These are phyloP conservation scores for apple (Malus domestica) DNA, from an alignment of 306 rosid species.

Conservation along the genomic window DNA sequence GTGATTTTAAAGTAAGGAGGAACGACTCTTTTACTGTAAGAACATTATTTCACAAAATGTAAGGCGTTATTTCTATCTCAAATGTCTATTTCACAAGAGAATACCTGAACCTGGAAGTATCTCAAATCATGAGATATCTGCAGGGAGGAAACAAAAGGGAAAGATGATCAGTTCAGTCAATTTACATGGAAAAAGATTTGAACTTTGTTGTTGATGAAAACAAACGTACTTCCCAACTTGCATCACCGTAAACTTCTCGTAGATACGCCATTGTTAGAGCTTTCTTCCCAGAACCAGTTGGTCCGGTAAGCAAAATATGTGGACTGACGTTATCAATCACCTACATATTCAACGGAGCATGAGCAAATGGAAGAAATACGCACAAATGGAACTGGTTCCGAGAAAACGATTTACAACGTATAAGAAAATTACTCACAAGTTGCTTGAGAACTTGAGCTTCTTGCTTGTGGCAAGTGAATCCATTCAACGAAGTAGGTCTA, in stretches of 20 bases:
- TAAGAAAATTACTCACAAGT: conserved; percentile 38
- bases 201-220: not conserved
- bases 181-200: not conserved
- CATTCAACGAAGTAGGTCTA: conserved; percentile 58
- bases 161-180: conserved; percentile 8
- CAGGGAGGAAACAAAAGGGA: conserved; percentile 13
- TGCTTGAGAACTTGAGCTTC: conserved; percentile 71
- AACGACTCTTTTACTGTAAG: not conserved
- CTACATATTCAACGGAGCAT: conserved; percentile 29
- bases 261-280: conserved; percentile 65
- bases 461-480: conserved; percentile 68
- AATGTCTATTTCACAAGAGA: not conserved
- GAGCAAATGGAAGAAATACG: not conserved
- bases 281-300: conserved; percentile 65
- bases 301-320: conserved; percentile 69
- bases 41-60: not conserved
- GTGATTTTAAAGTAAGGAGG: not conserved
- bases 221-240: conserved; percentile 57
- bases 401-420: too few species aligned
- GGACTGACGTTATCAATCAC: conserved; percentile 48
- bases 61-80: not conserved
- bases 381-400: not conserved
- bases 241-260: conserved; percentile 65
- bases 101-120: conserved; percentile 65
- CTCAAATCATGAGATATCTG: conserved; percentile 76